Conservation (phyloP, 1,139 yeast genomes). For the Williopsis jadinii region DNA sequence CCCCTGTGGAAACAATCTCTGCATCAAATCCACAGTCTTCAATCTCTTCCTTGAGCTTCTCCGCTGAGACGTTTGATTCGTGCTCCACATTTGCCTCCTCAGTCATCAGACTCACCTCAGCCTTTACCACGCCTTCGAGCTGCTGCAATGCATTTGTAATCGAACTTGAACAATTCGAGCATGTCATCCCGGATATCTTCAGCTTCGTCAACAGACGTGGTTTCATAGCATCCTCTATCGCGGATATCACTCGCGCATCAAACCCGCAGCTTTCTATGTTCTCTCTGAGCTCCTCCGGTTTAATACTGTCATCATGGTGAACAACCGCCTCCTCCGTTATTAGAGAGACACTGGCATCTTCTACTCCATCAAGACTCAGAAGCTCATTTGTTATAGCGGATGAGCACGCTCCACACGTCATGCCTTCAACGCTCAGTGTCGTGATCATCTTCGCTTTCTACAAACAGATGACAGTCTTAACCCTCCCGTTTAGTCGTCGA, state of each 20-base stretch:
- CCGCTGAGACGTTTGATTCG: constrained; percentile 27
- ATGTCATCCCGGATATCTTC: constrained; percentile 64
- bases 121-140: constrained; percentile 26
- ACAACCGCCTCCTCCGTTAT: constrained; percentile 69
- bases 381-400: constrained; percentile 54
- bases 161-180: constrained; percentile 70
- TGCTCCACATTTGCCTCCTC: constrained; percentile 55
- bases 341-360: constrained; percentile 52
- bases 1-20: constrained; percentile 27
- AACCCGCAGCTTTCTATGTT: constrained; percentile 74
- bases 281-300: constrained; percentile 32
- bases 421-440: constrained; percentile 45
- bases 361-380: constrained; percentile 18
- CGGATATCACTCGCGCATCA: constrained; percentile 37
- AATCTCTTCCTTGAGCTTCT: constrained; percentile 35
- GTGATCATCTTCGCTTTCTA: constrained; percentile 6
- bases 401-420: constrained; percentile 87
- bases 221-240: constrained; percentile 2
- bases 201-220: constrained; percentile 8
- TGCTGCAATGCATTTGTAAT: constrained; percentile 46
- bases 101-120: constrained; percentile 62
- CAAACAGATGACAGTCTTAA: no score
- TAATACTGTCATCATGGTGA: constrained; percentile 28
- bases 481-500: no score
- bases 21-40: constrained; percentile 80